Percentiles rank a stretch among this genome's conserved stretches.
These are phyloP conservation scores for Daldinia bambusicola DNA, from an alignment of 495 filamentous ascomycete species.

Conservation along the genomic window DNA sequence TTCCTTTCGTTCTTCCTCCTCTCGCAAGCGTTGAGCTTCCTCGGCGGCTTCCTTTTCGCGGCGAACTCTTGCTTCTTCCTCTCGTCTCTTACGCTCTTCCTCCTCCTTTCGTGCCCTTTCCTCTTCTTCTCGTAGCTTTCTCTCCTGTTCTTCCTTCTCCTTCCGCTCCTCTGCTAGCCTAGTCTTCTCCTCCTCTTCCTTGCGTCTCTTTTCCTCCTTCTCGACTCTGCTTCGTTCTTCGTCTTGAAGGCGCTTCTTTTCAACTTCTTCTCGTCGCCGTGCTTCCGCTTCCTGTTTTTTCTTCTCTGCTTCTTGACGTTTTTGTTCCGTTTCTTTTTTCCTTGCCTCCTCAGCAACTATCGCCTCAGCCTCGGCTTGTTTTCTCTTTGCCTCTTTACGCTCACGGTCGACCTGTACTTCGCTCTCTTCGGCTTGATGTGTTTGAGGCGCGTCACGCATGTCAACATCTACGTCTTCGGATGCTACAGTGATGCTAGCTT, in stretches of 20 bases:
- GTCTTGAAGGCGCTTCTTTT: slow-evolving; percentile 49
- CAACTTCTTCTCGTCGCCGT: slow-evolving; percentile 45
- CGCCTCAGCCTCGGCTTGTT: slow-evolving; percentile 51
- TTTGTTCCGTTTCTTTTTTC: slow-evolving; percentile 55
- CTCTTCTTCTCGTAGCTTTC: slow-evolving; percentile 40
- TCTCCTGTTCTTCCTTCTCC: slow-evolving; percentile 50
- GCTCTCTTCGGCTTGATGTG: slow-evolving; percentile 45
- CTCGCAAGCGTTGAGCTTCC: slow-evolving; percentile 55
- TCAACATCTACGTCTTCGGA: slow-evolving; percentile 60
- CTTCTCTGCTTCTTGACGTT: slow-evolving; percentile 64
- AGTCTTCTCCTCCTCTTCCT: slow-evolving; percentile 53
- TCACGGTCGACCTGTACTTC: slow-evolving; percentile 57
- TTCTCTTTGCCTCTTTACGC: slow-evolving; percentile 54
- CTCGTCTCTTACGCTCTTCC: slow-evolving; percentile 51
- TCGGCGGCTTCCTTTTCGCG: slow-evolving; percentile 58
- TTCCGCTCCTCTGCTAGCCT: slow-evolving; percentile 55
- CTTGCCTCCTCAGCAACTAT: slow-evolving; percentile 61
- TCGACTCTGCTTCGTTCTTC: slow-evolving; percentile 50
- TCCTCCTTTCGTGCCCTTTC: slow-evolving; percentile 48
- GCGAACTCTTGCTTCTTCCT: slow-evolving; percentile 57
- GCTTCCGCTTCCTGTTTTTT: slow-evolving; percentile 50
- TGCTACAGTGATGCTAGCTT: slow-evolving; percentile 58
- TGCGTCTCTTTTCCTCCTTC: slow-evolving; percentile 48
- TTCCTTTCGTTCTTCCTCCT: slow-evolving; percentile 53
- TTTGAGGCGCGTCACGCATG: slow-evolving; percentile 56